These are phyloP conservation scores for Orbilia javanica DNA, from an alignment of 2,329 filamentous ascomycete species.

Conservation along the genomic window DNA sequence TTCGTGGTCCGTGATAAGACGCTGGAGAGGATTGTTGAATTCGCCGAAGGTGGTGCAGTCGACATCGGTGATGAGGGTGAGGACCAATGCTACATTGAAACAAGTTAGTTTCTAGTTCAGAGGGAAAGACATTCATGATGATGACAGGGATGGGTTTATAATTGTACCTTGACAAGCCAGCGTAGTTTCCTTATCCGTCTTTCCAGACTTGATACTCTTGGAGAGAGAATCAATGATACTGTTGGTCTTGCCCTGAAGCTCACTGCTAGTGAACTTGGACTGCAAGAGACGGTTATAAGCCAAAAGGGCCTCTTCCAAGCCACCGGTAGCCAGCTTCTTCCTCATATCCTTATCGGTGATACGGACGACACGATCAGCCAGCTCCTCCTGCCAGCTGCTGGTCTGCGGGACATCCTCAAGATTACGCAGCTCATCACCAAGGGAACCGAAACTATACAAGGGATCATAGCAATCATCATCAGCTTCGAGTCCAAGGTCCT, in stretches of 20 bases:
- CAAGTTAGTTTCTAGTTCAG: background rate
- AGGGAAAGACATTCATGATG: no score
- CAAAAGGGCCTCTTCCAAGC: constrained; percentile 75
- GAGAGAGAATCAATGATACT: constrained; percentile 77
- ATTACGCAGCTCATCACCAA: constrained; percentile 75
- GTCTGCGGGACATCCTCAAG: constrained; percentile 68
- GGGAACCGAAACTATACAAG: constrained; percentile 71
- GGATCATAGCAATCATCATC: constrained; percentile 62
- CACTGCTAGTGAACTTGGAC: constrained; percentile 75
- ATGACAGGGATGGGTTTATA: no score
- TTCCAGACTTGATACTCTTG: constrained; percentile 77
- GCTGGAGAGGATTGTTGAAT: constrained; percentile 72
- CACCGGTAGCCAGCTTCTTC: constrained; percentile 81
- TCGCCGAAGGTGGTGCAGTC: constrained; percentile 76
- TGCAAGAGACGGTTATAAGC: constrained; percentile 76
- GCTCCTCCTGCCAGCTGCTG: constrained; percentile 72
- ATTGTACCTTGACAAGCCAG: constrained; percentile 75
- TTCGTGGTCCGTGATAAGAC: constrained; percentile 75
- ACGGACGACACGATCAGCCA: constrained; percentile 77
- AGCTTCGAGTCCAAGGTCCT: constrained; percentile 67
- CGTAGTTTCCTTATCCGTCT: constrained; percentile 76
- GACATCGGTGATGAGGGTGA: constrained; percentile 77
- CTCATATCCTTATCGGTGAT: constrained; percentile 73
- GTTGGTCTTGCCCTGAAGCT: constrained; percentile 72
- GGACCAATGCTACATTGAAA: constrained; percentile 71